These are phyloP conservation scores for Rhynchospora breviuscula DNA, from an alignment of 176 grass and related monocot species.

Conservation along the genomic window DNA sequence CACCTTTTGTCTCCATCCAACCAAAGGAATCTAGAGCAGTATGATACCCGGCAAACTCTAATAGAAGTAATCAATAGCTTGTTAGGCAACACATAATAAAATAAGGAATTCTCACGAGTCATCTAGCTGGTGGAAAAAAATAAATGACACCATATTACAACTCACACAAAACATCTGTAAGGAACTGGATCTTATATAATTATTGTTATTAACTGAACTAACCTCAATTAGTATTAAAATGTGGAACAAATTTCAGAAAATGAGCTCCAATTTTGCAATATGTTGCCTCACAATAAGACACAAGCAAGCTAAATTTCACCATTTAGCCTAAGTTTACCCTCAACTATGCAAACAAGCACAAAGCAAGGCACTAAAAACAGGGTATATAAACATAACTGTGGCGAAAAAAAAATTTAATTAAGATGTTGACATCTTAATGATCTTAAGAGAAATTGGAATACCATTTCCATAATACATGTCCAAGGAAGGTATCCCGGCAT, in stretches of 20 bases:
- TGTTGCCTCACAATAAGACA: background rate
- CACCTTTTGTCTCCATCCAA: constrained; percentile 80
- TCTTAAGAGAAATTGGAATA: constrained; percentile 25
- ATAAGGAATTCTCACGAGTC: background rate
- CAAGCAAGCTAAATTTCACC: background rate
- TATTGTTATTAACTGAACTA: background rate
- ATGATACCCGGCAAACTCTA: constrained; percentile 95
- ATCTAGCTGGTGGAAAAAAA: background rate
- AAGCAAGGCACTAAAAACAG: constrained; percentile 5
- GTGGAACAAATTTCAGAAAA: background rate
- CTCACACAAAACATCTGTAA: background rate
- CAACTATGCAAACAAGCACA: background rate
- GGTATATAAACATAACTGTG: background rate
- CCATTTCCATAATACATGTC: constrained; percentile 96
- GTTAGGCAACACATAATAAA: constrained; percentile 17
- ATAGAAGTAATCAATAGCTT: constrained; percentile 29
- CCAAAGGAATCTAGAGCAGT: constrained; percentile 66
- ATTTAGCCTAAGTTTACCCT: background rate
- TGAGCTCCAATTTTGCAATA: background rate
- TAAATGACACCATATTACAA: background rate
- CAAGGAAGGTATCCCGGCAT: constrained; percentile 77
- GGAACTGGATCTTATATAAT: background rate
- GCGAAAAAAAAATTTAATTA: background rate
- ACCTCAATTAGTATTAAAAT: background rate
- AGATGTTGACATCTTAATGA: background rate